A percentile compares a stretch with the other conserved stretches of the same genome.
These are phyloP conservation scores for Ajuga chamaepitys DNA, from an alignment of 257 asterid species.

Conservation along the genomic window DNA sequence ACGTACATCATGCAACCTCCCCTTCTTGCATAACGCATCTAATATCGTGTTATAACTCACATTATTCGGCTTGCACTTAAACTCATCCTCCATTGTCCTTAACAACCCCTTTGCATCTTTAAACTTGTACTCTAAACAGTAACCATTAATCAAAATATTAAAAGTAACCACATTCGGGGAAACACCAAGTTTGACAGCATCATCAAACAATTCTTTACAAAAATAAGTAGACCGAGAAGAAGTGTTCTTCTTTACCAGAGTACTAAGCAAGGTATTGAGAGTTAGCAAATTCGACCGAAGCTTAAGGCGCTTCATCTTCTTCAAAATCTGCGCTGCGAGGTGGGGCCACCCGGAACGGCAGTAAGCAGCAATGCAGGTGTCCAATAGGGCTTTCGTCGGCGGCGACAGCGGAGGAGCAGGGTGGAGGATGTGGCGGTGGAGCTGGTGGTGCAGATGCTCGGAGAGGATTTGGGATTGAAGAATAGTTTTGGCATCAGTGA, in stretches of 20 bases:
- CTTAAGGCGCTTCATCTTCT: conserved; percentile 66
- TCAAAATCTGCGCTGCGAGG: conserved; percentile 58
- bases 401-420: conserved; percentile 44
- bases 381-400: conserved; percentile 45
- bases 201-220: conserved; percentile 54
- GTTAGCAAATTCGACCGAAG: conserved; percentile 39
- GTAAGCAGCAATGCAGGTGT: conserved; percentile 57
- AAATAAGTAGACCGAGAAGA: conserved; percentile 37
- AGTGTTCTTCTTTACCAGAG: conserved; percentile 47
- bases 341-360: conserved; percentile 54
- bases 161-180: conserved; percentile 53
- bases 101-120: conserved; percentile 50
- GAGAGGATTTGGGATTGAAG: conserved; percentile 46
- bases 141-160: conserved; percentile 62
- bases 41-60: conserved; percentile 67
- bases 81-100: conserved; percentile 46
- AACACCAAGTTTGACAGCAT: conserved; percentile 56
- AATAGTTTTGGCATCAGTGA: conserved; percentile 47
- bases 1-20: conserved; percentile 59
- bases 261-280: conserved; percentile 44
- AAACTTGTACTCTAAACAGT: conserved; percentile 53
- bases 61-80: conserved; percentile 47
- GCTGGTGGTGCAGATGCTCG: conserved; percentile 65
- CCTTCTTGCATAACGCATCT: conserved; percentile 57
- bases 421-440: conserved; percentile 72